Evolutionary conservation across 352 stramenopile species (phyloP).

Genomic region (Phytophthora europaea): DNA sequence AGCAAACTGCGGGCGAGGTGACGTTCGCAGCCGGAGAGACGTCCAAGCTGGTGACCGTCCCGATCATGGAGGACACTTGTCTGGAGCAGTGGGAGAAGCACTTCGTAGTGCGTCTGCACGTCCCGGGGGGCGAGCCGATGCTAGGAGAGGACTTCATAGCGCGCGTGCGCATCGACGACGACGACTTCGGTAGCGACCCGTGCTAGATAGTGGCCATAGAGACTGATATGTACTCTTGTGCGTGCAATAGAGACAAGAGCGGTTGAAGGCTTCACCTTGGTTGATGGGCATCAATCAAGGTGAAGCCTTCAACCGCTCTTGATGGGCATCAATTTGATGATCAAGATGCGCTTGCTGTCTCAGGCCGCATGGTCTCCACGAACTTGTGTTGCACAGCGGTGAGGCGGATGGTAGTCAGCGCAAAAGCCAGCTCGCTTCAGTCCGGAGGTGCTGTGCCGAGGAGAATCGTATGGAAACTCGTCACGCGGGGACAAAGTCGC

Average conservation of each 20-base stretch:
- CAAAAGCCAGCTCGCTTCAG: constrained; percentile 28
- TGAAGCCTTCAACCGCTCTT: no score
- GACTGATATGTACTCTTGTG: background rate
- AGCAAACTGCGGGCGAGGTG: constrained; percentile 84
- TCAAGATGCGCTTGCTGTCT: constrained; percentile 9
- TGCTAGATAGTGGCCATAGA: constrained; percentile 39
- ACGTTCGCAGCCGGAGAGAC: constrained; percentile 91
- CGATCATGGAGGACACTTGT: constrained; percentile 96
- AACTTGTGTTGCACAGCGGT: constrained; percentile 19
- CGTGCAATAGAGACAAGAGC: constrained; percentile 4
- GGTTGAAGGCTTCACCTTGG: background rate
- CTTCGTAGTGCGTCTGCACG: constrained; percentile 93
- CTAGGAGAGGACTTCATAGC: constrained; percentile 93
- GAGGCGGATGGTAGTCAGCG: constrained; percentile 9
- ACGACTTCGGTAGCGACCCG: constrained; percentile 83
- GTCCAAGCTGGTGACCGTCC: constrained; percentile 88
- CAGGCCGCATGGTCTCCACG: constrained; percentile 14
- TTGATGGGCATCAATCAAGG: background rate
- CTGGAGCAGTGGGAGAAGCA: constrained; percentile 90
- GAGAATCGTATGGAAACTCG: constrained; percentile 23
- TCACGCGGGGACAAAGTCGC: background rate
- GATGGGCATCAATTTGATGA: background rate
- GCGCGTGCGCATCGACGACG: constrained; percentile 93
- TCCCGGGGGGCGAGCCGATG: constrained; percentile 91
- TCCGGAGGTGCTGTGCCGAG: constrained; percentile 19